These are phyloP conservation scores for Aspergillus biplanus DNA, from an alignment of 495 filamentous ascomycete genomes.

Conservation along the genomic window DNA sequence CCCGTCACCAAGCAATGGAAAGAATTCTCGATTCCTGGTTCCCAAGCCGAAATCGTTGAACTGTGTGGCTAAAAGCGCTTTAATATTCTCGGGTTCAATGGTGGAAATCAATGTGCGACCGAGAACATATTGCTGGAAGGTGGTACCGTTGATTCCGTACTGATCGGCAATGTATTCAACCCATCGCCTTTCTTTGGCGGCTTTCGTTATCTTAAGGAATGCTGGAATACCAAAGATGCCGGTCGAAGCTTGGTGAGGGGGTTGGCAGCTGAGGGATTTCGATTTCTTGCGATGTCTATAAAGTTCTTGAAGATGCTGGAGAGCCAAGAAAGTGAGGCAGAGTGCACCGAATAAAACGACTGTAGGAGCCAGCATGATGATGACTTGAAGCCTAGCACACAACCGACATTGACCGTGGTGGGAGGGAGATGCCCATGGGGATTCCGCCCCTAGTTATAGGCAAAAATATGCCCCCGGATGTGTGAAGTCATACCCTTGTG, in stretches of 20 bases:
- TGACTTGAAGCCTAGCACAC: background rate
- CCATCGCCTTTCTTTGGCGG: conserved; percentile 37
- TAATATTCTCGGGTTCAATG: conserved; percentile 81
- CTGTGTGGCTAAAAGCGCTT: conserved; percentile 79
- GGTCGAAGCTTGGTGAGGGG: conserved; percentile 24
- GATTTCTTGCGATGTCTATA: conserved; percentile 36
- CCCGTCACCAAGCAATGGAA: conserved; percentile 57
- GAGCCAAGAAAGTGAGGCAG: conserved; percentile 27
- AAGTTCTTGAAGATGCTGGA: conserved; percentile 31
- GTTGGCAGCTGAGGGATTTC: conserved; percentile 42
- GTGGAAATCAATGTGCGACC: conserved; percentile 52
- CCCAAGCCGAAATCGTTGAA: conserved; percentile 70
- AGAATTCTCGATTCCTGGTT: conserved; percentile 45
- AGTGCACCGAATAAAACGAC: conserved; percentile 27
- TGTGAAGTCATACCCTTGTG: background rate
- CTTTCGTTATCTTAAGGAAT: conserved; percentile 34
- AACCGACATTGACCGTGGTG: background rate
- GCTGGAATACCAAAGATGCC: conserved; percentile 37
- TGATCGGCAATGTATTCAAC: conserved; percentile 39
- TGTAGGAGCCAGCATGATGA: conserved; percentile 30
- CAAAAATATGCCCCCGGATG: background rate
- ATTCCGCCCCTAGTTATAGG: background rate
- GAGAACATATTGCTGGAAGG: conserved; percentile 36
- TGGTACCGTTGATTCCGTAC: conserved; percentile 39
- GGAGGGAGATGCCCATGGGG: background rate